A percentile compares a stretch with the other conserved stretches of the same genome.
phyloP scores from a whole-genome alignment of 192 early-diverging fungal species.

The Backusella circina region DNA sequence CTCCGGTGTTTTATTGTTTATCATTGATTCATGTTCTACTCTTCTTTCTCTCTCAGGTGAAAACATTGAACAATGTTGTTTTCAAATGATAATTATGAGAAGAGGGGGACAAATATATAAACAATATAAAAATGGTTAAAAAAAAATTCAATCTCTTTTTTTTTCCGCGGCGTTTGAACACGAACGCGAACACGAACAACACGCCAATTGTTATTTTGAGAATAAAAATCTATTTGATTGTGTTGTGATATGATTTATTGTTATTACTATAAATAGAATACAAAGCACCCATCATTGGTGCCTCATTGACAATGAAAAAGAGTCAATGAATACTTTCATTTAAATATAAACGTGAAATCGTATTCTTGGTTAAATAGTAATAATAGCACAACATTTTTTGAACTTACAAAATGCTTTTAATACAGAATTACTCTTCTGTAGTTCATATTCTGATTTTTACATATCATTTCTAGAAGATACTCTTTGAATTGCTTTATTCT shows the following conservation, averaged over 20 bases:
- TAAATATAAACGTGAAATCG: too few species aligned
- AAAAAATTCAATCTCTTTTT: neutral
- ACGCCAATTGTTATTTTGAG: neutral
- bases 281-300: too few species aligned
- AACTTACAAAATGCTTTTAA: neutral
- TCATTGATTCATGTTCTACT: neutral
- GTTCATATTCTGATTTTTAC: neutral
- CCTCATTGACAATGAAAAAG: neutral
- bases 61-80: neutral
- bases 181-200: neutral
- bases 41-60: neutral
- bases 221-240: neutral
- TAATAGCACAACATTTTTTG: neutral
- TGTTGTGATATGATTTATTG: too few species aligned
- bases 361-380: neutral
- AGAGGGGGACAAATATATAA: neutral
- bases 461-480: neutral
- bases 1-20: constrained; percentile 1
- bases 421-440: neutral
- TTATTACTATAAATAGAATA: too few species aligned
- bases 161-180: neutral
- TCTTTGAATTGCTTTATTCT: neutral
- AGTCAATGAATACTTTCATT: neutral
- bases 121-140: neutral
- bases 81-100: neutral